Evolutionary conservation across 1,284 basidiomycete genomes (phyloP), one percentile per base, ranked within the genome.

Genomic region (Flammula alnicola): DNA sequence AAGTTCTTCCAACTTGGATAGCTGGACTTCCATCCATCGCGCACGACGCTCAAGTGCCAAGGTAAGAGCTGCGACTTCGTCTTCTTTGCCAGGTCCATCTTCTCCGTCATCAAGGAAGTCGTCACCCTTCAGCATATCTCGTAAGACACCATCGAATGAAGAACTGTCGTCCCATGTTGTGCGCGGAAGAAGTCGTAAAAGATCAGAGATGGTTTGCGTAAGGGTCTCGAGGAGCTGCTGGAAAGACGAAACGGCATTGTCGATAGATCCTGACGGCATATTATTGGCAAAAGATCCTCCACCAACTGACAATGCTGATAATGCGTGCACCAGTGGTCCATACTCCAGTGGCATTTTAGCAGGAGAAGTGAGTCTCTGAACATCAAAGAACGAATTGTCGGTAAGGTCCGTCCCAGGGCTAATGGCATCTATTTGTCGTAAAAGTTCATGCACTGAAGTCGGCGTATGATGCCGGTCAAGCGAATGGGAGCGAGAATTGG

Each of bases 121-220:
- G 57, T 91, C 89, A 11, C 88, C 89, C 63, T 88, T 89, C 35
- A 91, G 76, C 88, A 92, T 91, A 57, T 92, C 90, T 39, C 86
- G 80, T 11, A 92, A 71, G 20, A 91, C 88, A 39, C 88, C 86
- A 59, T 92, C 88, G 59, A 92, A 91, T 12, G 89, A 90, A 1
- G 90, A 88, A 54, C 86, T 91, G 60, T 91, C 88, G 57, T 91
- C 88, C 89, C 88, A 91, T 3, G 89, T 91, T 8, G 87, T 88
- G 23, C 89, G 85, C 22, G 89, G 90, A 52, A 92, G 83, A 31
- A 92, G 77, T 9, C 88, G 84, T 29, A 92, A 73, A 19, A 92
- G 70, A 57, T 92, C 89, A 5, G 89, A 91, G 57, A 92, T 91
- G 0, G 89, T 92, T 63, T 92, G 89, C 0, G 89, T 92, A 42